Percentiles rank a stretch among this genome's conserved stretches.
Conservation (phyloP, 306 rosid species). For the Cicer arietinum region DNA sequence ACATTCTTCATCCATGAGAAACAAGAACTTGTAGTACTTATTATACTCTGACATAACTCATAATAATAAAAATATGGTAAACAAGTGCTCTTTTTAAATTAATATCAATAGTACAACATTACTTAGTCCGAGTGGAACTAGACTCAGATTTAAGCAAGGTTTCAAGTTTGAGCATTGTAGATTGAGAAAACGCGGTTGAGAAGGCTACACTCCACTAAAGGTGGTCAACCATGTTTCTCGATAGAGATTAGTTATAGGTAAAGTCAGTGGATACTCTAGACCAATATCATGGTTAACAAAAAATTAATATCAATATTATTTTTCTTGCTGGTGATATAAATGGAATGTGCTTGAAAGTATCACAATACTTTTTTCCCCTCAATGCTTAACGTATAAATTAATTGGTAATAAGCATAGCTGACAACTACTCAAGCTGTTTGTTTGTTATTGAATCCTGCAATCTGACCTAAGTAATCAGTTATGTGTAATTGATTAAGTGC, state of each 20-base stretch:
- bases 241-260: too few relatives aligned
- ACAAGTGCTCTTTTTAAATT: not conserved
- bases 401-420: not conserved
- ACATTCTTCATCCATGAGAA: not conserved
- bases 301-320: not conserved
- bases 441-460: conserved; percentile 12
- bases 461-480: conserved; percentile 19
- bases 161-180: too few relatives aligned
- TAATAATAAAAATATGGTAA: not conserved
- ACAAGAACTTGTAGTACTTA: not conserved
- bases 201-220: too few relatives aligned
- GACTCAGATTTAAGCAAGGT: too few relatives aligned
- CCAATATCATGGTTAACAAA: too few relatives aligned
- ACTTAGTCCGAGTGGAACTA: too few relatives aligned
- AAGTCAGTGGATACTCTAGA: too few relatives aligned
- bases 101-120: not conserved
- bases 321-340: not conserved
- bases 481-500: not conserved
- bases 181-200: too few relatives aligned
- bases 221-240: too few relatives aligned
- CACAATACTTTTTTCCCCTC: not conserved
- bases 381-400: conserved; percentile 7
- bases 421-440: not conserved
- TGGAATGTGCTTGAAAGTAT: not conserved
- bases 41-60: not conserved